Conservation (phyloP, 257 asterid genomes). For the Nicotiana tomentosiformis region DNA sequence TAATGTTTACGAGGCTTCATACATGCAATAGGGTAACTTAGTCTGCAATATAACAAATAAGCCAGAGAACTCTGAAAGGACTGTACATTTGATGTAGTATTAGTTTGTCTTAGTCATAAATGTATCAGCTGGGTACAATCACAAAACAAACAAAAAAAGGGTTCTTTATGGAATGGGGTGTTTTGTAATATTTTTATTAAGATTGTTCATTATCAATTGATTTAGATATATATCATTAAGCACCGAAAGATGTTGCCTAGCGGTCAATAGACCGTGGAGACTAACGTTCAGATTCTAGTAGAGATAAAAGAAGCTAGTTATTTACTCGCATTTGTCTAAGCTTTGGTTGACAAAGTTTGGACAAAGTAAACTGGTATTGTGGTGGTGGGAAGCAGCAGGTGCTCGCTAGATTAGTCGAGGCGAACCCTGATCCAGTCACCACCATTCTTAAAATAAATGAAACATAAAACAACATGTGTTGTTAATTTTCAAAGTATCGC, state of each 20-base stretch:
- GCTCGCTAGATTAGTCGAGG: background rate
- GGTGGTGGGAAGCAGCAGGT: background rate
- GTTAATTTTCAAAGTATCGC: background rate
- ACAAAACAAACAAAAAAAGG: background rate
- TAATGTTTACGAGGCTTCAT: background rate
- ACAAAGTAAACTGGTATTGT: background rate
- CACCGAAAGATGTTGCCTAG: background rate
- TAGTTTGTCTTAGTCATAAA: background rate
- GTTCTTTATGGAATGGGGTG: background rate
- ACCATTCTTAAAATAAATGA: background rate
- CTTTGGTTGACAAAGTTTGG: background rate
- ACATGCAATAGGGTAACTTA: background rate
- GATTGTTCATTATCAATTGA: background rate
- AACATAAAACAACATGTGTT: background rate
- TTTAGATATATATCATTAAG: background rate
- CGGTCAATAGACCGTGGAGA: background rate
- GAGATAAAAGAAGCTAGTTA: background rate
- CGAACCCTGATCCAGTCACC: background rate
- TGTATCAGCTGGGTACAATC: background rate
- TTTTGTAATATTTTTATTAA: background rate
- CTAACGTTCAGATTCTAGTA: background rate
- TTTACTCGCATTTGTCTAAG: background rate
- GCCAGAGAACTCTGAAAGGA: background rate
- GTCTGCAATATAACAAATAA: background rate
- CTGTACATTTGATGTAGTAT: background rate